Evolutionary conservation across 306 rosid genomes (phyloP).

Genomic region (Rubus idaeus): DNA sequence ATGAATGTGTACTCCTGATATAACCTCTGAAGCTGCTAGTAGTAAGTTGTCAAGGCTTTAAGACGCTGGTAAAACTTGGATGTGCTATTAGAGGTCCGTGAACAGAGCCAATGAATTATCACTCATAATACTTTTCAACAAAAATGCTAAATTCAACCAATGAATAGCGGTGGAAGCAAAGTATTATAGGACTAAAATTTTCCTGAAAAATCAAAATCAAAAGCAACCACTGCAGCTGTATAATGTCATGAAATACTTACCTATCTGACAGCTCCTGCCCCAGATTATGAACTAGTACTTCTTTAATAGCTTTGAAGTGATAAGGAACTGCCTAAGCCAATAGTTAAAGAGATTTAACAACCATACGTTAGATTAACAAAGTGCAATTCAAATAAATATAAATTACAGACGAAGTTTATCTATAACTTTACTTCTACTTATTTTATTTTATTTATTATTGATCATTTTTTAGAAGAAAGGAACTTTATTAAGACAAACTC

Average conservation of each 20-base stretch:
- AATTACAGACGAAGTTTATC: too few species aligned
- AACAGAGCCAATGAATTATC: too few species aligned
- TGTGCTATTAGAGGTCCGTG: not conserved
- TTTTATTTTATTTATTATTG: not conserved
- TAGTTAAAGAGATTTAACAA: constrained; percentile 32
- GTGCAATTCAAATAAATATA: not conserved
- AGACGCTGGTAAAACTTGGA: not conserved
- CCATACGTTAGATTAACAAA: constrained; percentile 20
- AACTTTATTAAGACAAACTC: not conserved
- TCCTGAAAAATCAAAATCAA: not conserved
- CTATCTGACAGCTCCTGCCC: constrained; percentile 61
- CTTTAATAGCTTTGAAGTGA: constrained; percentile 55
- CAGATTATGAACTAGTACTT: constrained; percentile 53
- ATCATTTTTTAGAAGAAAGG: not conserved
- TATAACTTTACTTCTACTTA: not conserved
- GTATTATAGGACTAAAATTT: not conserved
- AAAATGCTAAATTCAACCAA: too few species aligned
- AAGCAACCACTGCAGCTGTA: not conserved
- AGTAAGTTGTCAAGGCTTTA: not conserved
- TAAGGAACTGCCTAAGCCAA: constrained; percentile 73
- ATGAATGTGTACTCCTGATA: not conserved
- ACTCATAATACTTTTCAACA: too few species aligned
- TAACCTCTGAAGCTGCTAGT: not conserved
- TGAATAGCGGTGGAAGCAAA: not conserved
- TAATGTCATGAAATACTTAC: constrained; percentile 42